A percentile compares a stretch with the other conserved stretches of the same genome.
phyloP scores from a whole-genome alignment of 257 asterid genomes.

The Solanum tacnaense region DNA sequence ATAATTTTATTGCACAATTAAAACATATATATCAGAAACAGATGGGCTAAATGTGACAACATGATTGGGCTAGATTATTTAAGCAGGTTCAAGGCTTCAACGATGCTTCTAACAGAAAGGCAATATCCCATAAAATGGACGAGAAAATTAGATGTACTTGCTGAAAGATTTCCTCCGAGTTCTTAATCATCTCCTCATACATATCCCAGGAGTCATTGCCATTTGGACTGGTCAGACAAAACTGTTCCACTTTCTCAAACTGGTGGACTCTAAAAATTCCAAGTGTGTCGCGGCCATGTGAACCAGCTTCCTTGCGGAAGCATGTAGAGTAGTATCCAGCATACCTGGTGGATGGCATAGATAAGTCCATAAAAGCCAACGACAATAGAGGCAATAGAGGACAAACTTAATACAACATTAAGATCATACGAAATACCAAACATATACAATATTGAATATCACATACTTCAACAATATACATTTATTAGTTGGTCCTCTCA shows the following conservation, averaged over 20 bases:
- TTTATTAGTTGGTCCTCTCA: too few species aligned
- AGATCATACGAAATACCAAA: too few species aligned
- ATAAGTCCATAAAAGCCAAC: neutral
- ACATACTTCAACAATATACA: too few species aligned
- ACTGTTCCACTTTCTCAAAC: conserved; percentile 90
- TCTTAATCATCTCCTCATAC: conserved; percentile 87
- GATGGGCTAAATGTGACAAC: neutral
- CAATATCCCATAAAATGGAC: neutral
- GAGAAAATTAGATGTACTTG: conserved; percentile 22
- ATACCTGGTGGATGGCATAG: conserved; percentile 33
- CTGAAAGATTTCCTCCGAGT: conserved; percentile 79
- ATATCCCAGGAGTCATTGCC: conserved; percentile 83
- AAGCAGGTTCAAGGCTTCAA: neutral
- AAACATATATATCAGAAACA: neutral
- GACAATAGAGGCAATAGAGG: neutral
- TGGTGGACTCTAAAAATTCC: conserved; percentile 93
- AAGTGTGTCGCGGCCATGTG: conserved; percentile 88
- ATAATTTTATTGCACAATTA: neutral
- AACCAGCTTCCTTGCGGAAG: conserved; percentile 93
- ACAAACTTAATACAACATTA: too few species aligned
- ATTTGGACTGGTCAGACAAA: conserved; percentile 72
- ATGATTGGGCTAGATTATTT: neutral
- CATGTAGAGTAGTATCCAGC: conserved; percentile 79
- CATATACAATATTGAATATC: too few species aligned
- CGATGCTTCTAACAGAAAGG: neutral